Percentiles rank a stretch among this genome's conserved stretches.
Evolutionary conservation across 2,329 filamentous ascomycete species (phyloP).

Genomic region (Capronia americana): DNA sequence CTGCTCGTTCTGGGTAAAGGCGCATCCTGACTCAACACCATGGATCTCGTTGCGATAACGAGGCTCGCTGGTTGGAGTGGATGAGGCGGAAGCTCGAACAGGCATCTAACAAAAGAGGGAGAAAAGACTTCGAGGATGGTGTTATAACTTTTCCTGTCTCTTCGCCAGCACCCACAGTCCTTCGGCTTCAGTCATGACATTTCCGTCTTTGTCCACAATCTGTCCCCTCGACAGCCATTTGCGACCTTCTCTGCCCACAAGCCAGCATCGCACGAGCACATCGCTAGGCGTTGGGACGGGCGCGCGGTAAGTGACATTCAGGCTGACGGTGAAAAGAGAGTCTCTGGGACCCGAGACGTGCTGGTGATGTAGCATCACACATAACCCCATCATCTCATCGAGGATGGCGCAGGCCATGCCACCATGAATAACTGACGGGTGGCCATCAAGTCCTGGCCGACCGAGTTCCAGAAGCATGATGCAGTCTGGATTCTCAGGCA

Average conservation of each 20-base stretch:
- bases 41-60: neutral
- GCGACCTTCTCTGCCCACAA: constrained; percentile 36
- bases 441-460: constrained; percentile 48
- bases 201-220: constrained; percentile 38
- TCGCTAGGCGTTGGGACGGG: constrained; percentile 37
- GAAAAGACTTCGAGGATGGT: neutral
- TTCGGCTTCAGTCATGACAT: constrained; percentile 38
- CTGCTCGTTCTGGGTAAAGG: neutral
- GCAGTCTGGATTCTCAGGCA: constrained; percentile 44
- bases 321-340: constrained; percentile 37
- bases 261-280: constrained; percentile 37
- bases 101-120: neutral
- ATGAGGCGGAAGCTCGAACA: neutral
- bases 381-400: constrained; percentile 54
- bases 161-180: constrained; percentile 38
- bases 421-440: constrained; percentile 50
- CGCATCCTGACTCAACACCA: neutral
- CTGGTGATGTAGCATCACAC: constrained; percentile 44
- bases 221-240: constrained; percentile 39
- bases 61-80: neutral
- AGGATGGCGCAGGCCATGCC: constrained; percentile 51
- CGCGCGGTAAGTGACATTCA: constrained; percentile 38
- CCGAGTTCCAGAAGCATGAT: constrained; percentile 47
- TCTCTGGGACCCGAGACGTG: constrained; percentile 32
- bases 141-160: constrained; percentile 35